Conservation (phyloP, 495 filamentous ascomycete genomes). For the Daldinia childiae region DNA sequence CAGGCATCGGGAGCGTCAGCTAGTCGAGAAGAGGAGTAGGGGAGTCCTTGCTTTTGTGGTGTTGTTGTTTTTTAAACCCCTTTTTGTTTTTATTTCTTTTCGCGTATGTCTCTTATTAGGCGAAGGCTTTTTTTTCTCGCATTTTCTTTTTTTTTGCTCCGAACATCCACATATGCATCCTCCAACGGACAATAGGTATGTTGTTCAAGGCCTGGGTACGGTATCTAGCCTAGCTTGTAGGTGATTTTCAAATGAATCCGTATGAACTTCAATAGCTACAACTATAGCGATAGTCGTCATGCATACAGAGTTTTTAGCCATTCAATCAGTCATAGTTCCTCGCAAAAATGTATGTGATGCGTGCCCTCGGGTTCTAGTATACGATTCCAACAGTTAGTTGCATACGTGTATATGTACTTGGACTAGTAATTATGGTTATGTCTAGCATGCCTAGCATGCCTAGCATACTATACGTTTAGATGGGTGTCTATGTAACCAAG, state of each 20-base stretch:
- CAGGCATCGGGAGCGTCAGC: background rate
- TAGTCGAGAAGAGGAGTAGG: slow-evolving; percentile 1
- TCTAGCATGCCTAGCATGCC: too few relatives aligned
- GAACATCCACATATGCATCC: background rate
- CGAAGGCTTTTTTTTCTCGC: background rate
- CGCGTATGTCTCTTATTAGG: background rate
- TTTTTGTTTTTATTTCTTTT: background rate
- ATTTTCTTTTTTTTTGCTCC: background rate
- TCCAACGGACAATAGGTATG: background rate
- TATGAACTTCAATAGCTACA: background rate
- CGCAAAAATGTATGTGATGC: background rate
- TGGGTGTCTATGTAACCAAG: background rate
- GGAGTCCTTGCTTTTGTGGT: background rate
- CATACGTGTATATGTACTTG: background rate
- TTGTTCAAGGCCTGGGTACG: background rate
- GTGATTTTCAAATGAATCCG: background rate
- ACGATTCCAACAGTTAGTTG: background rate
- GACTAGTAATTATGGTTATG: background rate
- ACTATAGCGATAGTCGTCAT: too few relatives aligned
- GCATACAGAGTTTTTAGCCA: too few relatives aligned
- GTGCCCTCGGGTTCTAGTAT: too few relatives aligned
- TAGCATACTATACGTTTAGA: background rate
- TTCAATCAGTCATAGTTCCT: too few relatives aligned
- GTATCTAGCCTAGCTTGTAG: background rate
- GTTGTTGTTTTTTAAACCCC: background rate